phyloP scores from a whole-genome alignment of 352 stramenopile genomes.

The Aphanomyces invadans region DNA sequence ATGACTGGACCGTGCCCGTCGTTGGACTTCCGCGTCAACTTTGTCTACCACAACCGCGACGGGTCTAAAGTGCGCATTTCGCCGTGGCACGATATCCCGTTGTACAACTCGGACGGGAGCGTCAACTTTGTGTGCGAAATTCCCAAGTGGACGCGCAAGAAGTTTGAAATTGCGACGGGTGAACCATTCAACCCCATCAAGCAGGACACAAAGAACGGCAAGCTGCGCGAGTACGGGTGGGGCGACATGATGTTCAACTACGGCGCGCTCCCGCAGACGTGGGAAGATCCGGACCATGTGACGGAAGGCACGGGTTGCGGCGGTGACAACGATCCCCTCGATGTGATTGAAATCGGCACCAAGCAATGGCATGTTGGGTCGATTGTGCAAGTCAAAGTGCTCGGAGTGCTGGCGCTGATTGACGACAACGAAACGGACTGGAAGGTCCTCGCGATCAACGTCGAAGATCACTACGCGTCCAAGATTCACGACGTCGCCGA shows the following conservation, averaged over 20 bases:
- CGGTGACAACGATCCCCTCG: slow-evolving; percentile 97
- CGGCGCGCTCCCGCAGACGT: slow-evolving; percentile 97
- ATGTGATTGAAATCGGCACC: slow-evolving; percentile 97
- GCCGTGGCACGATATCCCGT: slow-evolving; percentile 97
- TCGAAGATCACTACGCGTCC: slow-evolving; percentile 93
- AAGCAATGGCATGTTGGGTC: slow-evolving; percentile 88
- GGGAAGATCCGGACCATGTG: slow-evolving; percentile 94
- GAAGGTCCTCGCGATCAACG: slow-evolving; percentile 97
- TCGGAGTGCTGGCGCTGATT: slow-evolving; percentile 98
- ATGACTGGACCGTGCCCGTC: slow-evolving; percentile 72
- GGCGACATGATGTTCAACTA: slow-evolving; percentile 99
- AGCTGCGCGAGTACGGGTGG: slow-evolving; percentile 93
- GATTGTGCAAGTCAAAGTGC: slow-evolving; percentile 94
- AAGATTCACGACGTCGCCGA: slow-evolving; percentile 98
- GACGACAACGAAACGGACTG: slow-evolving; percentile 99
- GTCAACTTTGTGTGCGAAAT: slow-evolving; percentile 96
- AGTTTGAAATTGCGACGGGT: slow-evolving; percentile 98
- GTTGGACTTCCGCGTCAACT: slow-evolving; percentile 86
- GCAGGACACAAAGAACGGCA: slow-evolving; percentile 98
- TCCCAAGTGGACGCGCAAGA: slow-evolving; percentile 96
- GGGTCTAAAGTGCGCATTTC: slow-evolving; percentile 84
- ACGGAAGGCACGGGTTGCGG: slow-evolving; percentile 73
- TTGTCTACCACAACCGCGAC: slow-evolving; percentile 73
- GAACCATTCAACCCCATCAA: slow-evolving; percentile 96
- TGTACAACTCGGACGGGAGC: slow-evolving; percentile 86